These are phyloP conservation scores for Arctostaphylos glauca DNA, from an alignment of 148 eudicot species.

Conservation along the genomic window DNA sequence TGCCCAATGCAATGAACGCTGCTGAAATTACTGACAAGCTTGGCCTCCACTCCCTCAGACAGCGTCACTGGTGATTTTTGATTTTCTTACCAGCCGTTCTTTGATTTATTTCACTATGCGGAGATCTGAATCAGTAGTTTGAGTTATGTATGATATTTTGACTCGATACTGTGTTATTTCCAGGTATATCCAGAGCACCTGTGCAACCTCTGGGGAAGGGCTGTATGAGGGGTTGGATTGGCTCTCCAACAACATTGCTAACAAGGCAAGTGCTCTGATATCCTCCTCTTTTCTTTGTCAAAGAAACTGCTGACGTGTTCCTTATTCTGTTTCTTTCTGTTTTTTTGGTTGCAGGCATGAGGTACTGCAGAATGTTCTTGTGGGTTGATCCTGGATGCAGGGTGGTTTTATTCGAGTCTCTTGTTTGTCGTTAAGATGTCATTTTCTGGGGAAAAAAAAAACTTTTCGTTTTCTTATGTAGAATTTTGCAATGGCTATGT, in stretches of 20 bases:
- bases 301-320: background rate
- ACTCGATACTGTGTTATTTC: background rate
- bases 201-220: constrained; percentile 76
- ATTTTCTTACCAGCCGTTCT: background rate
- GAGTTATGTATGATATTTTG: background rate
- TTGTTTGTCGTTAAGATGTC: constrained; percentile 7
- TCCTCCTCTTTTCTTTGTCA: background rate
- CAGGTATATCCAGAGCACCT: constrained; percentile 85
- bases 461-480: constrained; percentile 11
- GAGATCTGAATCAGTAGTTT: background rate
- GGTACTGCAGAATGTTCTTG: background rate
- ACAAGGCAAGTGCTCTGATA: constrained; percentile 38
- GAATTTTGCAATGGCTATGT: constrained; percentile 17
- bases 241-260: constrained; percentile 79
- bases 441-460: background rate
- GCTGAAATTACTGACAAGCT: constrained; percentile 78
- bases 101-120: background rate
- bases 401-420: background rate
- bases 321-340: background rate
- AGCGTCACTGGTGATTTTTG: constrained; percentile 60
- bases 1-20: constrained; percentile 80
- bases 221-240: constrained; percentile 74
- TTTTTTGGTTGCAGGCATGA: constrained; percentile 22
- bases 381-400: constrained; percentile 32
- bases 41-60: constrained; percentile 74